Percentiles rank a stretch among this genome's conserved stretches.
Conservation (phyloP, 1,284 basidiomycete genomes). For the Apiotrichum mycotoxinovorans region DNA sequence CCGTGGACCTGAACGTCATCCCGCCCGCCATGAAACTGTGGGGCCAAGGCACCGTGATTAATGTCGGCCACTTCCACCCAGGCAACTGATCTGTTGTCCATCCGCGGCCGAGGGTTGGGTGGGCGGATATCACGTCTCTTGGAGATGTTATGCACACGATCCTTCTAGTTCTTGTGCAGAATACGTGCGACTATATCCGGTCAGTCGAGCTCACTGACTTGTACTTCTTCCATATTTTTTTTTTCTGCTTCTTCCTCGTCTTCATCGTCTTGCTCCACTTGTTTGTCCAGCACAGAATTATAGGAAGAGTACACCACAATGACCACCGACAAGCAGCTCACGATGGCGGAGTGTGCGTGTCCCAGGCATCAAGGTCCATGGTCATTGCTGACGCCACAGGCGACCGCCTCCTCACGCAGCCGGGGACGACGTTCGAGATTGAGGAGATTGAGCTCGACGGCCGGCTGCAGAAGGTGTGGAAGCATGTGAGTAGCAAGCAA, state of each 20-base stretch:
- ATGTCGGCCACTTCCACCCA: too few relatives aligned
- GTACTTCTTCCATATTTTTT: neutral
- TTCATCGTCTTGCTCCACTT: neutral
- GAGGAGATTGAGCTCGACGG: conserved; percentile 31
- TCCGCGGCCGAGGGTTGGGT: too few relatives aligned
- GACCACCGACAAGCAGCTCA: neutral
- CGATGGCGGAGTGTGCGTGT: conserved; percentile 9
- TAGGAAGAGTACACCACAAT: neutral
- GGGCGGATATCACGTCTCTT: too few relatives aligned
- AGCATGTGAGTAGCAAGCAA: conserved; percentile 29
- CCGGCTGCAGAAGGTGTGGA: conserved; percentile 31
- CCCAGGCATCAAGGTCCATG: neutral
- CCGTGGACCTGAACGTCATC: too few relatives aligned
- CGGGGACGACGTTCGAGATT: conserved; percentile 39
- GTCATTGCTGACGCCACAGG: conserved; percentile 19
- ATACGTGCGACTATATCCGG: too few relatives aligned
- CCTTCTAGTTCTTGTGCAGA: too few relatives aligned
- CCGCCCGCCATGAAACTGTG: too few relatives aligned
- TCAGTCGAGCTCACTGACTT: too few relatives aligned
- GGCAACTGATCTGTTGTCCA: too few relatives aligned
- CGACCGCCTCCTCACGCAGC: conserved; percentile 37
- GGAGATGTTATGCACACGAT: too few relatives aligned
- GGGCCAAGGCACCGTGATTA: too few relatives aligned
- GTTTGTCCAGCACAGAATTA: neutral
- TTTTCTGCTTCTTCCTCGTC: too few relatives aligned